A percentile compares a stretch with the other conserved stretches of the same genome.
phyloP scores from a whole-genome alignment of 177 flowering plant species.

The Vitis hybrid region DNA sequence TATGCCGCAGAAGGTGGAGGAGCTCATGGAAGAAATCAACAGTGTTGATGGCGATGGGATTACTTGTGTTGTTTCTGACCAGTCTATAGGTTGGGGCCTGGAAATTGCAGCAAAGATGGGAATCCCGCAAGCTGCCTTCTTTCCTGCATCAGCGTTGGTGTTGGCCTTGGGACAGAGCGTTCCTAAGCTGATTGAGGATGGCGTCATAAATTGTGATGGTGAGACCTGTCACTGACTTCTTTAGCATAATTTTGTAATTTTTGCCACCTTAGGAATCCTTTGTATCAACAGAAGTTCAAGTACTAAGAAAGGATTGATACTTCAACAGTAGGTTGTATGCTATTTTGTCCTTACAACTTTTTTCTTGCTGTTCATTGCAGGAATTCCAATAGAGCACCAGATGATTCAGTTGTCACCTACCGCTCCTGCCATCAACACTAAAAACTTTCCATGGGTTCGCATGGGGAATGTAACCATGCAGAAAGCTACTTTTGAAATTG shows the following conservation, averaged over 20 bases:
- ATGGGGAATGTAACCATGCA: slow-evolving; percentile 15
- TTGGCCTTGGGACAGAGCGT: slow-evolving; percentile 14
- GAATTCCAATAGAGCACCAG: slow-evolving; percentile 19
- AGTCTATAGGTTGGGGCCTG: slow-evolving; percentile 21
- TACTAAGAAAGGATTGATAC: background rate
- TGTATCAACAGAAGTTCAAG: background rate
- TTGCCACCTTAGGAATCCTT: background rate
- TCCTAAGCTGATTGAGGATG: slow-evolving; percentile 41
- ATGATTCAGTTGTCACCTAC: slow-evolving; percentile 22
- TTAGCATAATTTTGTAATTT: background rate
- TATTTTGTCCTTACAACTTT: background rate
- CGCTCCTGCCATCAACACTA: slow-evolving; percentile 27
- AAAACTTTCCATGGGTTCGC: slow-evolving; percentile 29
- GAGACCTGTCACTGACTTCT: slow-evolving; percentile 1
- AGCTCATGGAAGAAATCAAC: slow-evolving; percentile 24
- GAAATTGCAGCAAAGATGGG: slow-evolving; percentile 27
- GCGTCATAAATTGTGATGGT: slow-evolving; percentile 45
- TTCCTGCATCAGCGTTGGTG: slow-evolving; percentile 29
- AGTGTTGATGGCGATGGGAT: slow-evolving; percentile 13
- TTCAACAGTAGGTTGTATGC: background rate
- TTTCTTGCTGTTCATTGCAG: slow-evolving; percentile 11
- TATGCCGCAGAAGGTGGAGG: slow-evolving; percentile 23
- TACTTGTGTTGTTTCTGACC: slow-evolving; percentile 36
- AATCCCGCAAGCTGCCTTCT: slow-evolving; percentile 28
- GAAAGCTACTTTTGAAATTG: slow-evolving; percentile 15